Evolutionary conservation across 805 yeast genomes (phyloP).

Genomic region (Zygotorulaspora florentina): DNA sequence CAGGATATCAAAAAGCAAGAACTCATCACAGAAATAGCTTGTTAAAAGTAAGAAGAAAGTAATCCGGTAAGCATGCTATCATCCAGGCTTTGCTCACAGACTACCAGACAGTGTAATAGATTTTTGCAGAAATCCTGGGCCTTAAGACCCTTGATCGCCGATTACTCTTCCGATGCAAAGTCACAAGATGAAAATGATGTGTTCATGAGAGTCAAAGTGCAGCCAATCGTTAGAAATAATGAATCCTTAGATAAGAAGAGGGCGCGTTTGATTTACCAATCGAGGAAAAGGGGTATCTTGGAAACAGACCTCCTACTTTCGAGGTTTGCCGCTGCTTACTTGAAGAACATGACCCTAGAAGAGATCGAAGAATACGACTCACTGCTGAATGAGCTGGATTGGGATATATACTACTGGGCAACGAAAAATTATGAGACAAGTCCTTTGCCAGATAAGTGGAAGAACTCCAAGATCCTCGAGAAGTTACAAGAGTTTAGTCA

Average conservation of each 20-base stretch:
- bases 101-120: neutral
- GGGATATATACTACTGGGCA: conserved; percentile 99
- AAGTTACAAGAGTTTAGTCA: conserved; percentile 68
- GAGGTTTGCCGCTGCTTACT: conserved; percentile 74
- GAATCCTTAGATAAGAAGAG: conserved; percentile 71
- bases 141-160: conserved; percentile 1
- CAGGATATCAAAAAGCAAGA: too few relatives aligned
- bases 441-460: conserved; percentile 87
- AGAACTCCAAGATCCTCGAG: conserved; percentile 56
- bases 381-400: conserved; percentile 88
- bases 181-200: conserved; percentile 38
- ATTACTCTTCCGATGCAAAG: conserved; percentile 7
- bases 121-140: neutral
- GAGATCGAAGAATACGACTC: conserved; percentile 83
- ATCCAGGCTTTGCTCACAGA: neutral
- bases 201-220: conserved; percentile 54
- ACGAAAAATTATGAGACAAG: conserved; percentile 76
- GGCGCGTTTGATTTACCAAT: conserved; percentile 87
- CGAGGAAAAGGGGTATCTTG: conserved; percentile 90
- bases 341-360: conserved; percentile 52
- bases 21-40: too few relatives aligned
- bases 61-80: neutral
- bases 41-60: too few relatives aligned
- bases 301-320: conserved; percentile 87
- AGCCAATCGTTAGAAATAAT: conserved; percentile 72